Conservation (phyloP, 805 yeast genomes). For the Metschnikowia chrysomelidarum region DNA sequence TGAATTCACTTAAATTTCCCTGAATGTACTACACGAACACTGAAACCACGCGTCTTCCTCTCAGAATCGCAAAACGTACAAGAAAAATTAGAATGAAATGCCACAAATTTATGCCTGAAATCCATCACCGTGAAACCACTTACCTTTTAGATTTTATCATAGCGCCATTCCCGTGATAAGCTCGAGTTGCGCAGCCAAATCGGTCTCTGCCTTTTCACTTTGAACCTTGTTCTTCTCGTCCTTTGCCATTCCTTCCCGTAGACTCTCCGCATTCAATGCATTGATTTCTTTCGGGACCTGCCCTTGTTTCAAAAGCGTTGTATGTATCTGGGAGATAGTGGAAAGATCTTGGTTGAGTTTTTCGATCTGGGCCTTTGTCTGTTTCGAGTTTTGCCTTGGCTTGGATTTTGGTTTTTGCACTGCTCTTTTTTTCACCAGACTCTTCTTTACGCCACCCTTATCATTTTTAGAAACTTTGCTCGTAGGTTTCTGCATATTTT, state of each 20-base stretch:
- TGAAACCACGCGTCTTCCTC: no score
- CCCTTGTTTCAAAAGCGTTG: conserved; percentile 13
- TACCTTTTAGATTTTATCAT: no score
- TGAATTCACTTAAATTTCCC: no score
- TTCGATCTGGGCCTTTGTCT: conserved; percentile 32
- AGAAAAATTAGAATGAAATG: conserved; percentile 1
- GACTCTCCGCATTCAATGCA: conserved; percentile 33
- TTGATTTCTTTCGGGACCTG: conserved; percentile 21
- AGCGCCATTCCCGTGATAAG: conserved; percentile 43
- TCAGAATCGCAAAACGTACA: not conserved
- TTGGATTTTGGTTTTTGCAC: conserved; percentile 15
- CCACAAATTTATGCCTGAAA: not conserved
- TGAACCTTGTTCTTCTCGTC: conserved; percentile 33
- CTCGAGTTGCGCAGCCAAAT: conserved; percentile 46
- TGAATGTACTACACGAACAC: no score
- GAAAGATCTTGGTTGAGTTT: conserved; percentile 31
- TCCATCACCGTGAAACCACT: not conserved
- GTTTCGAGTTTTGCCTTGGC: conserved; percentile 24
- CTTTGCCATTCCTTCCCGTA: conserved; percentile 37
- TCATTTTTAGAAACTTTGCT: no score
- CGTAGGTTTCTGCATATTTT: no score
- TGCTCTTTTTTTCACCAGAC: no score
- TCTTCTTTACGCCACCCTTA: no score
- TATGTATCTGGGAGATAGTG: conserved; percentile 21
- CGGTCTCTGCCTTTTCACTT: conserved; percentile 37